phyloP scores from a whole-genome alignment of 768 basidiomycete genomes.

The Omphalotus guepiniiformis region DNA sequence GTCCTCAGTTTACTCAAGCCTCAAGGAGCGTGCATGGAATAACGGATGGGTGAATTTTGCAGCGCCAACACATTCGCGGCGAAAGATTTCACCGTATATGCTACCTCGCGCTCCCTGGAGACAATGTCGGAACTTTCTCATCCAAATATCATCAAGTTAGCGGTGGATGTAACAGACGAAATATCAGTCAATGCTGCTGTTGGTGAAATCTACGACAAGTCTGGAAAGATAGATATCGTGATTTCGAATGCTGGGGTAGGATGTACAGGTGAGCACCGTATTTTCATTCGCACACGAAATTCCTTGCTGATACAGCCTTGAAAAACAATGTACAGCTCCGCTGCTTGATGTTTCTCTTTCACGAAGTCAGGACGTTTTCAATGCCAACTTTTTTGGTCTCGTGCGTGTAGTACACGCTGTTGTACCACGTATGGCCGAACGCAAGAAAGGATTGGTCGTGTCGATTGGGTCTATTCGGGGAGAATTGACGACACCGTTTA shows the following conservation, averaged over 20 bases:
- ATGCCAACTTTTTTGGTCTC: conserved; percentile 24
- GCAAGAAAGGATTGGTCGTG: conserved; percentile 20
- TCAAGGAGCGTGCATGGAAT: conserved; percentile 6
- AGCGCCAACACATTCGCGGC: conserved; percentile 28
- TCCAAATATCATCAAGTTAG: conserved; percentile 28
- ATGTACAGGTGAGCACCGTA: background rate
- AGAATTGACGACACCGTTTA: conserved; percentile 22
- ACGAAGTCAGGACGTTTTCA: conserved; percentile 15
- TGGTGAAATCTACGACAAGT: conserved; percentile 31
- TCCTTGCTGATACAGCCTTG: background rate
- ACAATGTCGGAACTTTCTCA: conserved; percentile 38
- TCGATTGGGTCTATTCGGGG: conserved; percentile 26
- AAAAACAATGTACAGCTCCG: conserved; percentile 16
- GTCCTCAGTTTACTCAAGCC: conserved; percentile 9
- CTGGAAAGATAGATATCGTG: conserved; percentile 44
- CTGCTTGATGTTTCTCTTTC: conserved; percentile 22
- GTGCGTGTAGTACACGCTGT: conserved; percentile 23
- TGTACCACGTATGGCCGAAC: conserved; percentile 23
- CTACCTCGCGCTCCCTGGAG: conserved; percentile 41
- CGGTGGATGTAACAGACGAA: conserved; percentile 41
- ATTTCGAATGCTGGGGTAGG: conserved; percentile 50
- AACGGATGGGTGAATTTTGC: background rate
- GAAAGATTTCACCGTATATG: conserved; percentile 46
- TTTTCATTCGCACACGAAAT: background rate
- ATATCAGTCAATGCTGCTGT: conserved; percentile 32